These are phyloP conservation scores for Mycena galericulata DNA, from an alignment of 768 basidiomycete genomes.

Conservation along the genomic window DNA sequence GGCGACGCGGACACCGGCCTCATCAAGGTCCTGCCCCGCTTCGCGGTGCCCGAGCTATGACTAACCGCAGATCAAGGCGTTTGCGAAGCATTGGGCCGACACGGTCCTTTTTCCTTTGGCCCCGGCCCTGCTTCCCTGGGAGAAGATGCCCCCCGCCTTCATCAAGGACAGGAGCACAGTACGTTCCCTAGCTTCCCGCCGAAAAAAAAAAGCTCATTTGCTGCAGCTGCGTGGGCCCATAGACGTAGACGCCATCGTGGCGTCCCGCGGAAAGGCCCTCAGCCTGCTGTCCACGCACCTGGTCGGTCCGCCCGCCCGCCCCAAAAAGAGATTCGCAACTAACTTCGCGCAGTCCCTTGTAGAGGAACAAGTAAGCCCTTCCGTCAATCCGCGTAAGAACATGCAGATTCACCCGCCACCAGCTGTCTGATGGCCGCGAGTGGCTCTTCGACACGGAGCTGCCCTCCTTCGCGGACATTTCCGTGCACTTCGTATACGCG, in stretches of 20 bases:
- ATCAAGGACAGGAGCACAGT: constrained; percentile 63
- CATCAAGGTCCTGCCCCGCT: constrained; percentile 45
- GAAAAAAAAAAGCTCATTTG: not conserved
- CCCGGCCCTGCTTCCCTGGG: constrained; percentile 59
- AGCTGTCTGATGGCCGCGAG: constrained; percentile 64
- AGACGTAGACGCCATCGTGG: constrained; percentile 50
- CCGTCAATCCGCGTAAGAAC: constrained; percentile 3
- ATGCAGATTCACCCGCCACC: not conserved
- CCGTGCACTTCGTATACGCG: constrained; percentile 59
- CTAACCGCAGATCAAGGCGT: constrained; percentile 39
- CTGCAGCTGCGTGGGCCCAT: constrained; percentile 52
- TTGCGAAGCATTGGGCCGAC: constrained; percentile 60
- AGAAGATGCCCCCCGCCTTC: constrained; percentile 57
- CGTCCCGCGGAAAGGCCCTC: constrained; percentile 44
- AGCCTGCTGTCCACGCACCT: constrained; percentile 61
- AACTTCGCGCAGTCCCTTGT: constrained; percentile 43
- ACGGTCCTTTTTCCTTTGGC: constrained; percentile 56
- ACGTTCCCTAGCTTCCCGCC: constrained; percentile 32
- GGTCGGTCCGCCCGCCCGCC: constrained; percentile 44
- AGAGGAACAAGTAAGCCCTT: constrained; percentile 42
- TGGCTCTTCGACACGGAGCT: constrained; percentile 69
- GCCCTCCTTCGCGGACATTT: constrained; percentile 65
- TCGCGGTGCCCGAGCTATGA: not conserved
- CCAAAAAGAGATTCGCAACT: not conserved
- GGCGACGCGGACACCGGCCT: constrained; percentile 57